Conservation (phyloP, 257 asterid genomes). For the Gardenia jasminoides region DNA sequence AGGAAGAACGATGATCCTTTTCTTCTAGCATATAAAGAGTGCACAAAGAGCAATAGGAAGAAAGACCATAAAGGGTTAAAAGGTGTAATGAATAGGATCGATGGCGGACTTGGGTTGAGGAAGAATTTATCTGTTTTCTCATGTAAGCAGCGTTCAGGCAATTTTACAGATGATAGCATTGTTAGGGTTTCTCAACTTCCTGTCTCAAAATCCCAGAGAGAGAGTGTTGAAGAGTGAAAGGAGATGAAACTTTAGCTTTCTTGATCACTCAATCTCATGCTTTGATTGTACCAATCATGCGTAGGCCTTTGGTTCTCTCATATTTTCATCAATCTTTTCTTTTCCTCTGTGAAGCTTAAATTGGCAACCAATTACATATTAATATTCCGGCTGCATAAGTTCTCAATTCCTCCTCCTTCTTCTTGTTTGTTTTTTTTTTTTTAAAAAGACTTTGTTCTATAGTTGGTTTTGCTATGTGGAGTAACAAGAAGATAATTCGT, state of each 20-base stretch:
- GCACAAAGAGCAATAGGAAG: slow-evolving; percentile 52
- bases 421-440: not conserved
- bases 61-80: slow-evolving; percentile 19
- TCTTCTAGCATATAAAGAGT: slow-evolving; percentile 58
- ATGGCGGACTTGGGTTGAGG: slow-evolving; percentile 35
- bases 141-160: slow-evolving; percentile 44
- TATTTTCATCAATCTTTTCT: not conserved
- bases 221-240: slow-evolving; percentile 9
- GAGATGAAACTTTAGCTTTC: not conserved
- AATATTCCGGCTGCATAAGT: not conserved
- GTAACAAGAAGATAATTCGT: not conserved
- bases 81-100: slow-evolving; percentile 14
- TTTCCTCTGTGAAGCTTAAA: not conserved
- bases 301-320: not conserved
- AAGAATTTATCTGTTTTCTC: slow-evolving; percentile 52
- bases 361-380: not conserved
- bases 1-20: slow-evolving; percentile 67
- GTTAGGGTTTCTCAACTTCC: slow-evolving; percentile 43
- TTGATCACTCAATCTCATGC: not conserved
- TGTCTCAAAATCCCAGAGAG: slow-evolving; percentile 40
- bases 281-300: not conserved
- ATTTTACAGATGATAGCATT: slow-evolving; percentile 41
- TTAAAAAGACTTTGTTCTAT: not conserved
- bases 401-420: not conserved
- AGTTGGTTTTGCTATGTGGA: not conserved